Conservation (phyloP, 805 yeast genomes). For the Ogataea chonburiensis region DNA sequence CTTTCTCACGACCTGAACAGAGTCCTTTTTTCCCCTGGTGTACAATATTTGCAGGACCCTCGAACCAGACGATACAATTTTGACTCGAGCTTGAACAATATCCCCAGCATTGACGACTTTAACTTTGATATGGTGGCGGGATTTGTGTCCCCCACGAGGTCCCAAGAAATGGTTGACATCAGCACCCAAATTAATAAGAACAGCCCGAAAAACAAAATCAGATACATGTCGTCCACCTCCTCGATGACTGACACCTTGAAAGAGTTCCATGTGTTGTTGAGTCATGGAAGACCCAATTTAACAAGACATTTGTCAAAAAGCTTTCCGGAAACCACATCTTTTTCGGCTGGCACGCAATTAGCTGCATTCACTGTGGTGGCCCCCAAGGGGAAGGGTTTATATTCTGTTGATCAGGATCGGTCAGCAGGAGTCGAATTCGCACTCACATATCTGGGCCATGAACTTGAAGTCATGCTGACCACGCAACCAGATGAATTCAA, state of each 20-base stretch:
- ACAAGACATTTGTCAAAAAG: conserved; percentile 43
- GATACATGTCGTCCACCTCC: conserved; percentile 78
- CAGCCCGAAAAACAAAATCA: conserved; percentile 19
- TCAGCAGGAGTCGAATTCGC: conserved; percentile 65
- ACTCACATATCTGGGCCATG: conserved; percentile 72
- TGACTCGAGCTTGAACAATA: conserved; percentile 53
- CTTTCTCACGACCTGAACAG: conserved; percentile 67
- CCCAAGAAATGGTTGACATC: conserved; percentile 47
- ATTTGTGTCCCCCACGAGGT: conserved; percentile 70
- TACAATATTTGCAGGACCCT: conserved; percentile 76
- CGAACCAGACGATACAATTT: conserved; percentile 74
- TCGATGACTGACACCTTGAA: conserved; percentile 77
- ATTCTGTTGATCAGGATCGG: conserved; percentile 70
- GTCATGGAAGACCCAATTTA: conserved; percentile 57
- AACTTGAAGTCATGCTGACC: conserved; percentile 74
- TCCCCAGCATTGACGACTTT: conserved; percentile 65
- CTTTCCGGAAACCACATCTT: conserved; percentile 38
- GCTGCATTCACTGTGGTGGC: conserved; percentile 61
- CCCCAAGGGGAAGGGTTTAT: conserved; percentile 39
- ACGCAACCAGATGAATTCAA: conserved; percentile 52
- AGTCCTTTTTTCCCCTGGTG: conserved; percentile 77
- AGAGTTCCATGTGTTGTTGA: conserved; percentile 71
- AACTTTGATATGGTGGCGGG: conserved; percentile 53
- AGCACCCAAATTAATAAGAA: conserved; percentile 36
- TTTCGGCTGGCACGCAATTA: conserved; percentile 43